Evolutionary conservation across 78 protist genomes (phyloP).

Genomic region (Dictyostelium firmibasis): DNA sequence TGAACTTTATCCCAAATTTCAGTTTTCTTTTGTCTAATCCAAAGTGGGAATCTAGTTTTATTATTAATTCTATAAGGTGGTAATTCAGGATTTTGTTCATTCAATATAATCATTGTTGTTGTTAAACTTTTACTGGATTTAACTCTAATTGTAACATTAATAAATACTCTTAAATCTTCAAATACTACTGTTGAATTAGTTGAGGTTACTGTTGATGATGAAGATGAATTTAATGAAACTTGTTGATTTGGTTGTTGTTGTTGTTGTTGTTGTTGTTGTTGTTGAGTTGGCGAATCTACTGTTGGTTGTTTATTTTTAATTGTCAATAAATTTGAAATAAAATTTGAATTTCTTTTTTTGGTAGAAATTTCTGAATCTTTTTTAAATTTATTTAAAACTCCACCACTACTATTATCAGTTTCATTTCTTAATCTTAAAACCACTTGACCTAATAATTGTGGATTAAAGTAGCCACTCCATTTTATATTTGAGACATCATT

Average conservation of each 20-base stretch:
- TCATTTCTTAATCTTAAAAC: constrained; percentile 35
- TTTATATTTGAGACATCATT: background rate
- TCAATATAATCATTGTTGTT: constrained; percentile 30
- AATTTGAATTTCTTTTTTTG: background rate
- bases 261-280: background rate
- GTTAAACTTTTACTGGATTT: constrained; percentile 49
- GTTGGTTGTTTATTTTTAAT: background rate
- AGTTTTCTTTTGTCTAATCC: constrained; percentile 73
- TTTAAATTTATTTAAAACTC: background rate
- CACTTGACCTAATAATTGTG: constrained; percentile 28
- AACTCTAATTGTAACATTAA: constrained; percentile 54
- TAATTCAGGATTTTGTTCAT: constrained; percentile 70
- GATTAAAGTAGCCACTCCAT: constrained; percentile 73
- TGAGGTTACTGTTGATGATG: background rate
- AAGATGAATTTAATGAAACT: background rate
- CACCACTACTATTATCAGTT: background rate
- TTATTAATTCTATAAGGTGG: constrained; percentile 76
- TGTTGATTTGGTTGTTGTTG: background rate
- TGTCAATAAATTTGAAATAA: background rate
- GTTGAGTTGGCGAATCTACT: background rate
- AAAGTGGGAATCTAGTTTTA: constrained; percentile 32
- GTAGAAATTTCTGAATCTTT: constrained; percentile 54
- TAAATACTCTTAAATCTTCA: background rate
- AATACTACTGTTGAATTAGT: background rate
- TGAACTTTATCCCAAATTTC: constrained; percentile 61